Evolutionary conservation across 148 eudicot genomes (phyloP).

Genomic region (Suaeda aralocaspica): DNA sequence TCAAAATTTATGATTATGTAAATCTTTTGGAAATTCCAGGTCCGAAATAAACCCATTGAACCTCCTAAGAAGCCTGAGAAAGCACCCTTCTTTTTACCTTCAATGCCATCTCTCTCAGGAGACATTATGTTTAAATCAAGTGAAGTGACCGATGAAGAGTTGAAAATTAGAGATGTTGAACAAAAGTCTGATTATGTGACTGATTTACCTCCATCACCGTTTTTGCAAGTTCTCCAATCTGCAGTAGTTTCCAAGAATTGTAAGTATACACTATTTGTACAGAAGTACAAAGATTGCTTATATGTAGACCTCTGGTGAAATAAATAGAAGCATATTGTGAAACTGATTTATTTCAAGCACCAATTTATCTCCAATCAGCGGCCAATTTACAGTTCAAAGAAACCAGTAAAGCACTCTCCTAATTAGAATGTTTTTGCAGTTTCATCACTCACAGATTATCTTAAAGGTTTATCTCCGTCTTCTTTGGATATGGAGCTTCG

Average conservation of each 20-base stretch:
- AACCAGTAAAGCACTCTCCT: not conserved
- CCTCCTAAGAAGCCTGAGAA: conserved; percentile 96
- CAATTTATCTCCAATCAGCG: not conserved
- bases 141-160: conserved; percentile 45
- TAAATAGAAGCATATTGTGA: not conserved
- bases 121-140: conserved; percentile 59
- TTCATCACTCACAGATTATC: conserved; percentile 74
- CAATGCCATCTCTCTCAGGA: conserved; percentile 84
- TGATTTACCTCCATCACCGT: conserved; percentile 43
- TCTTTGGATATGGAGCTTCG: conserved; percentile 92
- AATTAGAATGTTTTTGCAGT: conserved; percentile 43
- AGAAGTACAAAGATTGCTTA: not conserved
- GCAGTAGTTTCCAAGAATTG: conserved; percentile 59
- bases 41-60: conserved; percentile 88
- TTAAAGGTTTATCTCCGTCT: conserved; percentile 80
- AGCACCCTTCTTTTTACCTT: conserved; percentile 91
- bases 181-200: conserved; percentile 18
- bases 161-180: conserved; percentile 27
- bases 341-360: no score
- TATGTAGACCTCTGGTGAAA: not conserved
- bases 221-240: conserved; percentile 58
- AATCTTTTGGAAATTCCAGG: conserved; percentile 36
- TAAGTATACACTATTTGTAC: conserved; percentile 33
- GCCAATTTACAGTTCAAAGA: not conserved
- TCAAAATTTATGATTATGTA: conserved; percentile 7